A percentile compares a stretch with the other conserved stretches of the same genome.
Conservation (phyloP, 164 flowering plant genomes). For the Magnolia sinica region DNA sequence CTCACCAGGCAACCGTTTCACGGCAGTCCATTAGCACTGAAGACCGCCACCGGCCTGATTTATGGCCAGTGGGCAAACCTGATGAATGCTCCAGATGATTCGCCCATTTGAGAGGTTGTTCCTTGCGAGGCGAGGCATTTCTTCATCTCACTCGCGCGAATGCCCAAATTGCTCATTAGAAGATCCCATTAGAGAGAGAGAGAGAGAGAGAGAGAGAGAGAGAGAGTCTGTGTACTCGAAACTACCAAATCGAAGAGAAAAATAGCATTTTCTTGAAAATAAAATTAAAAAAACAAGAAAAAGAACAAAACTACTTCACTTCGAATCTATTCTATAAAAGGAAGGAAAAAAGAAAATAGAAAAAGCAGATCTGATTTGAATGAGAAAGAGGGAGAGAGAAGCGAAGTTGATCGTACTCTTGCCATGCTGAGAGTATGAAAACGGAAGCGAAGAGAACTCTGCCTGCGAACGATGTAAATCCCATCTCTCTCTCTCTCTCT, state of each 20-base stretch:
- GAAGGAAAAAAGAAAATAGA: not conserved
- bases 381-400: not conserved
- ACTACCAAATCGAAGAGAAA: not conserved
- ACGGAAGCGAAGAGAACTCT: conserved; percentile 61
- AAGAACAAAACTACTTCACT: not conserved
- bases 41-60: no score
- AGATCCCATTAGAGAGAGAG: no score
- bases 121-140: no score
- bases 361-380: not conserved
- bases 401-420: conserved; percentile 34
- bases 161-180: no score
- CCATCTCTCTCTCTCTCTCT: conserved; percentile 28
- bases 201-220: no score
- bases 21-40: no score
- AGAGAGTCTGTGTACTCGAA: not conserved
- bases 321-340: not conserved
- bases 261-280: not conserved
- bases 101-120: no score
- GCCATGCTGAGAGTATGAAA: conserved; percentile 59
- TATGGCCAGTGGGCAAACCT: no score
- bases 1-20: no score
- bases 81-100: no score
- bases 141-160: no score
- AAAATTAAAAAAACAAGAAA: no score
- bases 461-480: conserved; percentile 48